Evolutionary conservation across 768 basidiomycete species (phyloP).

Genomic region (Tulasnella sp.): DNA sequence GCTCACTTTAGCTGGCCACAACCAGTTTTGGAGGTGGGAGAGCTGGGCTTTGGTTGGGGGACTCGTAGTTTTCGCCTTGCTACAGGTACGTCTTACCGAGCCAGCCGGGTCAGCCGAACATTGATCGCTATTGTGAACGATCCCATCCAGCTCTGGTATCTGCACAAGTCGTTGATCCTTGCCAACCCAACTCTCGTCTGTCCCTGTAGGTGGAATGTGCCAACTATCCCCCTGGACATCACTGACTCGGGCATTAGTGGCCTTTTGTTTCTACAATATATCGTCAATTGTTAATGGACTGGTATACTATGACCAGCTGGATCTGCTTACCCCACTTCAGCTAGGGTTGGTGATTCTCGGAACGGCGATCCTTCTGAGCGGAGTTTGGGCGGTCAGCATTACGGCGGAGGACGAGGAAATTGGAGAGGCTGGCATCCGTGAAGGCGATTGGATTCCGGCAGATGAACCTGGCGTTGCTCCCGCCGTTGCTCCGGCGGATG

Average conservation of each 20-base stretch:
- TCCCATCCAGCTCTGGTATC: constrained; percentile 54
- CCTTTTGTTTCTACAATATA: constrained; percentile 92
- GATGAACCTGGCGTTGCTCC: constrained; percentile 21
- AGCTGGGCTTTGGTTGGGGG: constrained; percentile 72
- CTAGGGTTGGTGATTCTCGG: constrained; percentile 70
- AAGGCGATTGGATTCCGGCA: constrained; percentile 37
- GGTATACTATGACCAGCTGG: constrained; percentile 82
- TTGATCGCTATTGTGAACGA: not conserved
- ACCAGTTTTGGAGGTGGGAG: constrained; percentile 80
- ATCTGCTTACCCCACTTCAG: constrained; percentile 57
- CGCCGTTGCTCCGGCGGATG: constrained; percentile 17
- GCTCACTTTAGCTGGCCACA: constrained; percentile 62
- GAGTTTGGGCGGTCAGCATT: constrained; percentile 85
- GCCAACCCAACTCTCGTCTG: constrained; percentile 82
- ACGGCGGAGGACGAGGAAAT: constrained; percentile 48
- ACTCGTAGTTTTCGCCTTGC: constrained; percentile 61
- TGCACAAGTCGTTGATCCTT: constrained; percentile 69
- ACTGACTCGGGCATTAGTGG: constrained; percentile 37
- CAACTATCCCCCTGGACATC: not conserved
- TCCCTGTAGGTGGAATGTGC: constrained; percentile 49
- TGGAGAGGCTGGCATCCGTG: constrained; percentile 32
- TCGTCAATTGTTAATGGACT: constrained; percentile 86
- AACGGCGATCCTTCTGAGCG: constrained; percentile 66
- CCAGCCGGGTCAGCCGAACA: constrained; percentile 9
- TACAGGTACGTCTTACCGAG: constrained; percentile 42